Evolutionary conservation across 495 filamentous ascomycete genomes (phyloP).

Genomic region (Aspergillus biplanus): DNA sequence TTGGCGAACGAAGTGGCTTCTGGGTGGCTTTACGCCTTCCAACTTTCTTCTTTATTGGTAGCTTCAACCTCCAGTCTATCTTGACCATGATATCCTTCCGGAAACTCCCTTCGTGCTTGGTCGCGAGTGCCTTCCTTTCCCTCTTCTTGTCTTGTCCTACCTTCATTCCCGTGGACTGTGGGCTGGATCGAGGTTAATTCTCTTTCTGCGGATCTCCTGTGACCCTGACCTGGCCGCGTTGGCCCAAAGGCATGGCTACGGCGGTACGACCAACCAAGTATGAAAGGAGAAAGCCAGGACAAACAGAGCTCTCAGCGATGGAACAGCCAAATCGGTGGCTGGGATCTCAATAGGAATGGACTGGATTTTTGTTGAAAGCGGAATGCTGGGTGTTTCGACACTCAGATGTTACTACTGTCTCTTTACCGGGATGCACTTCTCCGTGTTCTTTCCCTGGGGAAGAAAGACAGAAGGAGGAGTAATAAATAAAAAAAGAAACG

Average conservation of each 20-base stretch:
- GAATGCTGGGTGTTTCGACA: not conserved
- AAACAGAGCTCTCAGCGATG: not conserved
- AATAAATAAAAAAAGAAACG: no score
- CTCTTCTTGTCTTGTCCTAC: not conserved
- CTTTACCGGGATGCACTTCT: not conserved
- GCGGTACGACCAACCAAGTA: not conserved
- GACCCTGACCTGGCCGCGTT: not conserved
- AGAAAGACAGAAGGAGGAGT: no score
- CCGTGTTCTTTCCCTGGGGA: not conserved
- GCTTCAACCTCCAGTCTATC: not conserved
- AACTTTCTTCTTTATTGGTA: not conserved
- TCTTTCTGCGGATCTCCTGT: not conserved
- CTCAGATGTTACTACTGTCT: not conserved
- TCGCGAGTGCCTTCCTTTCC: not conserved
- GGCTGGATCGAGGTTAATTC: not conserved
- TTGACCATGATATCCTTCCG: not conserved
- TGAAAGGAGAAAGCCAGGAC: not conserved
- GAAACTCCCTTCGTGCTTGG: not conserved
- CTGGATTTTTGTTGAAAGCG: slow-evolving; percentile 9
- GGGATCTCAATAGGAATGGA: not conserved
- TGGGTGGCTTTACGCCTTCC: slow-evolving; percentile 9
- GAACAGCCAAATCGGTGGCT: not conserved
- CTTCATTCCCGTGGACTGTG: not conserved
- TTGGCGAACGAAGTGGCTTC: slow-evolving; percentile 16
- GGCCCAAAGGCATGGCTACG: not conserved